Conservation (phyloP, 768 basidiomycete species). For the Rubroboletus satanas region DNA sequence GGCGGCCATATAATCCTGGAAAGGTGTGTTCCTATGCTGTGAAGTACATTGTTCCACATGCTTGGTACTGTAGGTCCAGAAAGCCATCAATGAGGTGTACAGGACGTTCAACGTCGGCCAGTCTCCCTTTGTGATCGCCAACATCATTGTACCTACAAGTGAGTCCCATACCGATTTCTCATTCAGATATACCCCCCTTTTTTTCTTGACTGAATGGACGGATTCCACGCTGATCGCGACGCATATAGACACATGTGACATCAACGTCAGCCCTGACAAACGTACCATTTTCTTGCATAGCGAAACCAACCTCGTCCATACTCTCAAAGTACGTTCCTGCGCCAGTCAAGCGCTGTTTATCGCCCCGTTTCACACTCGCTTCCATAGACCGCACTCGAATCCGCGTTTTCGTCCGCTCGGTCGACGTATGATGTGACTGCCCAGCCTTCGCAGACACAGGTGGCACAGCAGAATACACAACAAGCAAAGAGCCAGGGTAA, state of each 20-base stretch:
- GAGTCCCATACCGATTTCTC: conserved; percentile 16
- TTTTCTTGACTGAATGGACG: neutral
- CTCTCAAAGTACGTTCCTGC: conserved; percentile 58
- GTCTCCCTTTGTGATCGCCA: conserved; percentile 76
- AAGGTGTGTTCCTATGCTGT: conserved; percentile 47
- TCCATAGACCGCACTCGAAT: conserved; percentile 60
- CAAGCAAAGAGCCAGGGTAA: neutral
- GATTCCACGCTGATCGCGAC: neutral
- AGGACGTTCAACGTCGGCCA: conserved; percentile 75
- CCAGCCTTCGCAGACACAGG: conserved; percentile 21
- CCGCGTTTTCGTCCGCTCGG: conserved; percentile 61
- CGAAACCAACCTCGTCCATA: conserved; percentile 73
- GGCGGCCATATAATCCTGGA: conserved; percentile 75
- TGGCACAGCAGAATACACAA: conserved; percentile 1
- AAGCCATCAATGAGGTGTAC: conserved; percentile 91
- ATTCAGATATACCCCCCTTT: neutral
- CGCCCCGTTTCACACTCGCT: neutral
- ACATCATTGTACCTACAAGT: conserved; percentile 82
- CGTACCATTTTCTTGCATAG: conserved; percentile 90
- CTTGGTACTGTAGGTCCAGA: conserved; percentile 58
- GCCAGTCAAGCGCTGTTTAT: too few species aligned
- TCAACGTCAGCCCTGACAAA: conserved; percentile 97
- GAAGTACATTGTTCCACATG: neutral
- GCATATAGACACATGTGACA: conserved; percentile 68
- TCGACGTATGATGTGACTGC: conserved; percentile 61